phyloP scores from a whole-genome alignment of 2,329 filamentous ascomycete species.

The Aspergillus costaricaensis region DNA sequence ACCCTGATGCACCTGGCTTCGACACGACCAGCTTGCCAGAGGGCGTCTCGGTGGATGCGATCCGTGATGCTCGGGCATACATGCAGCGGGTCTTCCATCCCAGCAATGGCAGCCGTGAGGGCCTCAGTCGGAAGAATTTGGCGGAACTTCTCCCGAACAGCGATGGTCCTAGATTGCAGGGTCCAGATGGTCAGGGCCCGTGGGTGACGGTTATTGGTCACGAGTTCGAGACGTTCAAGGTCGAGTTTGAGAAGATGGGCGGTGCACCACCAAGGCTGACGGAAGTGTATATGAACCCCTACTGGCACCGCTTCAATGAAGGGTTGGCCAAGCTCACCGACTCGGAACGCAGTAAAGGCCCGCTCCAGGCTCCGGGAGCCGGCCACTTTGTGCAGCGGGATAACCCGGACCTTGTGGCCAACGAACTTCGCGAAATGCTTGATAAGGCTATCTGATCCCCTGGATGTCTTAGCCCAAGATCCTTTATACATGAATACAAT shows the following conservation, averaged over 20 bases:
- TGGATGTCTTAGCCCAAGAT: no score
- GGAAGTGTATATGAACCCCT: constrained; percentile 55
- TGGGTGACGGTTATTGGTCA: constrained; percentile 56
- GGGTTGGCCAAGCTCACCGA: constrained; percentile 51
- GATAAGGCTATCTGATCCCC: constrained; percentile 12
- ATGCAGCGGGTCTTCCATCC: constrained; percentile 49
- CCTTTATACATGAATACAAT: no score
- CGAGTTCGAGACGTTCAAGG: constrained; percentile 55
- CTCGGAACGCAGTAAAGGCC: constrained; percentile 43
- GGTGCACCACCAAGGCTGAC: constrained; percentile 42
- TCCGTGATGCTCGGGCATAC: constrained; percentile 40
- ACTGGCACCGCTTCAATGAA: constrained; percentile 58
- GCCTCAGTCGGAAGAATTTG: constrained; percentile 51
- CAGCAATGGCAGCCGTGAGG: constrained; percentile 52
- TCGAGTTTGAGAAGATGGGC: constrained; percentile 43
- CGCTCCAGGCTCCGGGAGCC: constrained; percentile 51
- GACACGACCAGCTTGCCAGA: constrained; percentile 44
- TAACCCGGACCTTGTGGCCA: constrained; percentile 51
- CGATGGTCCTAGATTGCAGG: constrained; percentile 45
- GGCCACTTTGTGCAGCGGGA: constrained; percentile 61
- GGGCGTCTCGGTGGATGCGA: constrained; percentile 38
- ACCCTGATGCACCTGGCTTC: constrained; percentile 54
- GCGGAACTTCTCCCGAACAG: constrained; percentile 47
- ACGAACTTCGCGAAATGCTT: constrained; percentile 27
- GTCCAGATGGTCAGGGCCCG: constrained; percentile 37